These are phyloP conservation scores for Echria macrotheca DNA, from an alignment of 495 filamentous ascomycete genomes.

Conservation along the genomic window DNA sequence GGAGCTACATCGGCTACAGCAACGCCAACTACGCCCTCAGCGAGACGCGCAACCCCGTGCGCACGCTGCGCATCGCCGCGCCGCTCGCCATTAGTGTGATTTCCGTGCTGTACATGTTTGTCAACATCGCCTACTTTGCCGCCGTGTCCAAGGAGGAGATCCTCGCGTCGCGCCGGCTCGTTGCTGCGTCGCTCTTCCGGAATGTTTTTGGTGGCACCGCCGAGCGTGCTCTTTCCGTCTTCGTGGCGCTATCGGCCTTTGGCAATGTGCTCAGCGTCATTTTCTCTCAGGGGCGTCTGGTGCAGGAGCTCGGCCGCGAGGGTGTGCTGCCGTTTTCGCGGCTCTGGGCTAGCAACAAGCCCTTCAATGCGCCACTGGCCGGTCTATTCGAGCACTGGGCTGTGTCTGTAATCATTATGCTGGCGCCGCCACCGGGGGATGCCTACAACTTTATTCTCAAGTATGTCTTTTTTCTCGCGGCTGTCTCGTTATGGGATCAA, in stretches of 20 bases:
- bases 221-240: slow-evolving; percentile 58
- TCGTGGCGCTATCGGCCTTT: slow-evolving; percentile 66
- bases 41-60: slow-evolving; percentile 58
- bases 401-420: slow-evolving; percentile 55
- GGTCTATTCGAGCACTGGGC: slow-evolving; percentile 59
- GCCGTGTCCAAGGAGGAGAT: slow-evolving; percentile 61
- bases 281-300: slow-evolving; percentile 62
- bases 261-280: slow-evolving; percentile 67
- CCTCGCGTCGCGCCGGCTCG: slow-evolving; percentile 51
- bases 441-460: slow-evolving; percentile 61
- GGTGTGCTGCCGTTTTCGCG: slow-evolving; percentile 57
- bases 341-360: slow-evolving; percentile 61
- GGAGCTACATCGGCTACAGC: slow-evolving; percentile 61
- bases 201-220: slow-evolving; percentile 58
- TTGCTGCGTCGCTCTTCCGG: slow-evolving; percentile 60
- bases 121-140: slow-evolving; percentile 69
- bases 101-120: slow-evolving; percentile 60
- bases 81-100: slow-evolving; percentile 56
- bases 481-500: neutral
- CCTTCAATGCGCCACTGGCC: slow-evolving; percentile 55
- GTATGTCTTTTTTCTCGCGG: slow-evolving; percentile 29
- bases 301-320: slow-evolving; percentile 62
- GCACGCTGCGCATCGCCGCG: slow-evolving; percentile 59
- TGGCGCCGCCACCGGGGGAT: slow-evolving; percentile 59
- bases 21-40: slow-evolving; percentile 58